Evolutionary conservation across 1,284 basidiomycete genomes (phyloP).

Genomic region (Moesziomyces sp.): DNA sequence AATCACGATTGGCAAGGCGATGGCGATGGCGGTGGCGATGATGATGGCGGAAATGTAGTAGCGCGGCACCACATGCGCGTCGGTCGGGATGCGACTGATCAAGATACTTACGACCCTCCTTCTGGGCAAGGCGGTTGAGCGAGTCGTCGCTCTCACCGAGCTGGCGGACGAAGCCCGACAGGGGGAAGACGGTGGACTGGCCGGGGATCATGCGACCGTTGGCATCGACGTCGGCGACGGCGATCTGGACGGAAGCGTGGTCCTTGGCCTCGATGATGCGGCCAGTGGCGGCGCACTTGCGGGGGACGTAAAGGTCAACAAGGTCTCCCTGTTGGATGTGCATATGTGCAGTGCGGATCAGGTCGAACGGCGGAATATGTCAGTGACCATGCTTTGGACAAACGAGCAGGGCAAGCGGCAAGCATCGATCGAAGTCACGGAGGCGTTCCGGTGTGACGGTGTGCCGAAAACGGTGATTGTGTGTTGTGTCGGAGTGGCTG

Average conservation of each 20-base stretch:
- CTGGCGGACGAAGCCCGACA: constrained; percentile 92
- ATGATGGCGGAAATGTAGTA: not conserved
- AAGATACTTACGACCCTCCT: constrained; percentile 84
- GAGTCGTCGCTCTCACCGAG: constrained; percentile 98
- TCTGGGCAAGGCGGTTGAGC: constrained; percentile 93
- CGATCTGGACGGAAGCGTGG: constrained; percentile 97
- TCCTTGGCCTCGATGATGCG: constrained; percentile 98
- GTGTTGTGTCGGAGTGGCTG: too few relatives aligned
- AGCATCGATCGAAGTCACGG: constrained; percentile 3
- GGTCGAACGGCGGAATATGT: constrained; percentile 5
- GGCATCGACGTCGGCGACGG: constrained; percentile 92
- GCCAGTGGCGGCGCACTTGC: constrained; percentile 86
- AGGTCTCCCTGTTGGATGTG: constrained; percentile 82
- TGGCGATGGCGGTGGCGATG: not conserved
- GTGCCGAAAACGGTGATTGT: too few relatives aligned
- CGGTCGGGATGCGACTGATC: not conserved
- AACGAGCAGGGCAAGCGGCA: not conserved
- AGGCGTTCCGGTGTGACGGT: not conserved
- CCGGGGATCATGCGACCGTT: constrained; percentile 88
- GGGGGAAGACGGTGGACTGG: constrained; percentile 86
- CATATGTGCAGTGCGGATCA: constrained; percentile 1
- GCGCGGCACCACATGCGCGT: too few relatives aligned
- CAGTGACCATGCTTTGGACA: constrained; percentile 10
- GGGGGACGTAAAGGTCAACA: constrained; percentile 99
- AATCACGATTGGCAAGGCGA: not conserved